A percentile compares a stretch with the other conserved stretches of the same genome.
phyloP scores from a whole-genome alignment of 208 protist genomes.

The Acanthamoeba triangularis region DNA sequence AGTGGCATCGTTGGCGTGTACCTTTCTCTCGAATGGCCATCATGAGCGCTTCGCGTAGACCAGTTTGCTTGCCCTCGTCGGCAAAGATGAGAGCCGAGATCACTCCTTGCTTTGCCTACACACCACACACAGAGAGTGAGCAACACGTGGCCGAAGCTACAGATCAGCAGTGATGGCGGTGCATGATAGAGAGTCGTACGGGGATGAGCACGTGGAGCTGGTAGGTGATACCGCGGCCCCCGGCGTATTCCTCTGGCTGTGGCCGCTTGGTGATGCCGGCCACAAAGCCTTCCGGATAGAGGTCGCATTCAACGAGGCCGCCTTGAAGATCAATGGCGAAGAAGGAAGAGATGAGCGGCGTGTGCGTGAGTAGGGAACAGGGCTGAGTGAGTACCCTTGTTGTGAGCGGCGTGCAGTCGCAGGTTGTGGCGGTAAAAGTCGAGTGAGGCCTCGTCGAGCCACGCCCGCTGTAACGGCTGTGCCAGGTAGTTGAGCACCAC shows the following conservation, averaged over 20 bases:
- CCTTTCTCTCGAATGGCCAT: background rate
- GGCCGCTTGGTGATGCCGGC: conserved; percentile 43
- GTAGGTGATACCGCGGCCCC: background rate
- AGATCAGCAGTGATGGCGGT: background rate
- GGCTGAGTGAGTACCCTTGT: background rate
- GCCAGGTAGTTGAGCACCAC: background rate
- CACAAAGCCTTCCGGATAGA: background rate
- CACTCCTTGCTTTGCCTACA: background rate
- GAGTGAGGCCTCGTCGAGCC: background rate
- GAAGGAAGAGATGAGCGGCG: no score
- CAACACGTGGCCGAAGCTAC: background rate
- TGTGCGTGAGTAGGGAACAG: no score
- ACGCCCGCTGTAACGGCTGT: background rate
- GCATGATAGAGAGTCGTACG: background rate
- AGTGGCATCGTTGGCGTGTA: background rate
- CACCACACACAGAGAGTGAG: background rate
- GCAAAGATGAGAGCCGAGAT: background rate
- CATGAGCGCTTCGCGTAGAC: conserved; percentile 24
- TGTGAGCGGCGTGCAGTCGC: background rate
- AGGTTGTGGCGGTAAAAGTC: conserved; percentile 45
- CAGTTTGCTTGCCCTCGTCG: background rate
- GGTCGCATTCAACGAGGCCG: background rate
- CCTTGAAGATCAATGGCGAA: background rate
- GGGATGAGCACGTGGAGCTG: conserved; percentile 19
- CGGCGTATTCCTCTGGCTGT: background rate